Evolutionary conservation across 1,284 basidiomycete genomes (phyloP), one percentile per base, ranked within the genome.

Genomic region (Stereum hirsutum): DNA sequence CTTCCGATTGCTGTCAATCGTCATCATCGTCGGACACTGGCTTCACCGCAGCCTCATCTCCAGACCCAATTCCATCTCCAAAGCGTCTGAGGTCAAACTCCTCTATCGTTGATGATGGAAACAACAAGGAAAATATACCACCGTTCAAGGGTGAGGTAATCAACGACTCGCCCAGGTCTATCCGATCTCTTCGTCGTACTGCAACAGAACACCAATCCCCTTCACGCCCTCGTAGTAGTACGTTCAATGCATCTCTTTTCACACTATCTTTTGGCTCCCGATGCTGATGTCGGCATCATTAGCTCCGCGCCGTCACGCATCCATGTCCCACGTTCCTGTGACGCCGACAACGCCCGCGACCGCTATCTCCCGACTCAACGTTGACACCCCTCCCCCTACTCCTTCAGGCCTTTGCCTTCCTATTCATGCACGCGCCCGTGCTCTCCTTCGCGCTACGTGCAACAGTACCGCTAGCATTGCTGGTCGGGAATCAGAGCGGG

Each of bases 111-210:
- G 78, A 80, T 50, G 72, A 69, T 30, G 73, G 76, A 39, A 65
- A 68, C 23, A 86, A 86, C 59, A 86, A 86, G 65, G 82, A 86
- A 57, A 86, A 86, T 52, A 69, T 84, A 17, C 77, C 81, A n/a
- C 81, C 81, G 2, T 68, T 72, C 49, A 60, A 58, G 36, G 51
- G 56, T 31, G 65, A 69, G 36, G 50, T 52, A 25, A 48, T 63
- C 41, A 62, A 68, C 42, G 44, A 61, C n/a, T 55, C 64, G 27
- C 58, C 64, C 14, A 35, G 41, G 23, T 52, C 60, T 25, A 46
- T 64, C 6, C 64, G 75, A 41, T 58, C 69, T 8, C 58, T 77
- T 15, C 63, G 75, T 34, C 70, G 75, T 19, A 69, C 67, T 5
- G 62, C 60, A 39, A 75, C 75, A 8, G 73, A 75, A 41, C 52